Conservation (phyloP, 2,329 filamentous ascomycete species). For the Berkeleyomyces rouxiae region DNA sequence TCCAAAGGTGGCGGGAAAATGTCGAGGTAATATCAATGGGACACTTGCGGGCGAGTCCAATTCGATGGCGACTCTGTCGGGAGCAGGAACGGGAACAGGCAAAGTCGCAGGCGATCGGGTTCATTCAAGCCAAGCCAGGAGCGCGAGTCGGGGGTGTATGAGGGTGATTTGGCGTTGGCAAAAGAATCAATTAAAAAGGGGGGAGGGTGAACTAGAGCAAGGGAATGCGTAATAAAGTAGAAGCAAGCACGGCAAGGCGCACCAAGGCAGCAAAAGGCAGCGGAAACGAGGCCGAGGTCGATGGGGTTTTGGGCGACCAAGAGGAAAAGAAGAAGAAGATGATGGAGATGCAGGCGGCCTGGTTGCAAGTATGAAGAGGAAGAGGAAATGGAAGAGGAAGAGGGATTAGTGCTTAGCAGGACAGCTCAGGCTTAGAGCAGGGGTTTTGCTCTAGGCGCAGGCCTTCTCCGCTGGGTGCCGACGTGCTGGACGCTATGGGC, state of each 20-base stretch:
- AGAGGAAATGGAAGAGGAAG: not conserved
- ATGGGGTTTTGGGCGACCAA: not conserved
- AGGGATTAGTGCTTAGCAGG: constrained; percentile 4
- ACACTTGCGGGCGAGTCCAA: not conserved
- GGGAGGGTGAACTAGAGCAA: not conserved
- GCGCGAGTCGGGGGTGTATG: not conserved
- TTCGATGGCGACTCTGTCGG: not conserved
- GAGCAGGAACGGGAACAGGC: not conserved
- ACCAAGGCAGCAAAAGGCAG: not conserved
- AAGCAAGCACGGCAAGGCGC: not conserved
- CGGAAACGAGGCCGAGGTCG: not conserved
- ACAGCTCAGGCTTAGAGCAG: constrained; percentile 10
- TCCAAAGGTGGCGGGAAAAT: not conserved
- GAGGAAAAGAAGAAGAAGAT: not conserved
- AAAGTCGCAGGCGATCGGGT: not conserved
- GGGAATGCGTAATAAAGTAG: not conserved
- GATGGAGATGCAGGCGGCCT: not conserved
- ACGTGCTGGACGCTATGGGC: not conserved
- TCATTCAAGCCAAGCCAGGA: not conserved
- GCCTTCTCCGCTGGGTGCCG: constrained; percentile 3
- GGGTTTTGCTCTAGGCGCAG: constrained; percentile 10
- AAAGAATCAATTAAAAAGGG: not conserved
- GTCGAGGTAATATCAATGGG: not conserved
- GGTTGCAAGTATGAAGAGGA: not conserved
- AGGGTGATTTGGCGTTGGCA: not conserved